These are phyloP conservation scores for Xylaria venustula DNA, from an alignment of 495 filamentous ascomycete genomes.

Conservation along the genomic window DNA sequence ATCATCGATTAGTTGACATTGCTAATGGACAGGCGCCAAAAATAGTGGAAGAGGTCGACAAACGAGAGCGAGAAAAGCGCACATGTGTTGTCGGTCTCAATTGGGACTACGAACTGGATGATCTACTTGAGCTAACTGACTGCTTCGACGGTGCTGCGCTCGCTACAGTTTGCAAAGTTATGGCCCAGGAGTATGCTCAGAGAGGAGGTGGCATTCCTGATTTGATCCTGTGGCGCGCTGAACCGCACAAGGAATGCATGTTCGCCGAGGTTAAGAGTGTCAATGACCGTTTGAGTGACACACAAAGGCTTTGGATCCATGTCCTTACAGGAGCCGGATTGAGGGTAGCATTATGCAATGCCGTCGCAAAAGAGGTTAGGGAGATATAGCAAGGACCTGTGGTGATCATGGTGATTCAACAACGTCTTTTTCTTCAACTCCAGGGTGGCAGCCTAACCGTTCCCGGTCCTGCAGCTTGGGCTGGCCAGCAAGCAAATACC, in stretches of 20 bases:
- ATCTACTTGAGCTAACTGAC: conserved; percentile 75
- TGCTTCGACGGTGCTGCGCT: conserved; percentile 81
- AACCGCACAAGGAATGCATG: conserved; percentile 43
- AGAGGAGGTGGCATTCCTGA: conserved; percentile 89
- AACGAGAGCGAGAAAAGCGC: conserved; percentile 59
- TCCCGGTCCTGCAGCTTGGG: too few species aligned
- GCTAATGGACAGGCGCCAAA: conserved; percentile 66
- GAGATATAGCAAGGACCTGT: conserved; percentile 21
- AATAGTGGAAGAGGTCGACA: conserved; percentile 68
- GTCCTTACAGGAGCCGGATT: conserved; percentile 82
- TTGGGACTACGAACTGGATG: conserved; percentile 82
- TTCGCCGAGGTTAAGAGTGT: conserved; percentile 92
- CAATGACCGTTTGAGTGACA: conserved; percentile 95
- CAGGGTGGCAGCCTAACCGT: too few species aligned
- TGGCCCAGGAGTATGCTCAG: conserved; percentile 91
- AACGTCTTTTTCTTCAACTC: not conserved
- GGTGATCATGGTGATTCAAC: conserved; percentile 2
- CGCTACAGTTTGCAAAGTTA: conserved; percentile 81
- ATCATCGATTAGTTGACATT: conserved; percentile 81
- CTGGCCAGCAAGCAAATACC: too few species aligned
- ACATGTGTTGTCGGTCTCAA: conserved; percentile 88
- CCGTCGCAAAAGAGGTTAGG: conserved; percentile 69
- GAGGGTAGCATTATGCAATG: conserved; percentile 84
- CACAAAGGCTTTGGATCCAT: conserved; percentile 95
- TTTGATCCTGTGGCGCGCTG: conserved; percentile 77